Evolutionary conservation across 208 protist species (phyloP).

Genomic region (Crithidia sp.): DNA sequence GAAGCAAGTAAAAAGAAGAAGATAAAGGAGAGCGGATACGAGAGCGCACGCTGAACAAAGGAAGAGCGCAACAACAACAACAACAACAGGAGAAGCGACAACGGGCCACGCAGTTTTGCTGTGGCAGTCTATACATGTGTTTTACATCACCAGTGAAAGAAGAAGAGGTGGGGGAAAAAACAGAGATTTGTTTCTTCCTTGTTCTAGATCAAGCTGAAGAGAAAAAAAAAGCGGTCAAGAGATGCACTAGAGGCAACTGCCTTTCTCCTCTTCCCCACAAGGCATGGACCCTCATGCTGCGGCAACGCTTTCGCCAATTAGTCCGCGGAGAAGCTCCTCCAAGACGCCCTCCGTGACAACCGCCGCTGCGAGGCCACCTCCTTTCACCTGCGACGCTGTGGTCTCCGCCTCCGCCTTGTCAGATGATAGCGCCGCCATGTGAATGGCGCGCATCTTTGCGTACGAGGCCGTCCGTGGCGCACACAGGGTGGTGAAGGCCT

Average conservation of each 20-base stretch:
- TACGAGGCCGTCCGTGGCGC: conserved; percentile 42
- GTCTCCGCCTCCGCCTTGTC: too few species aligned
- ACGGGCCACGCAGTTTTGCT: too few species aligned
- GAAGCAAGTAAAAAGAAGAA: conserved; percentile 22
- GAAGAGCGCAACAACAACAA: too few species aligned
- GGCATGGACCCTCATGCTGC: conserved; percentile 2
- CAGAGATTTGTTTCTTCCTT: too few species aligned
- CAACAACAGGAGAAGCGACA: conserved; percentile 6
- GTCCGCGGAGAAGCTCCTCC: conserved; percentile 61
- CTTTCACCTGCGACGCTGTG: background rate
- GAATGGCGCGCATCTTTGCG: conserved; percentile 23
- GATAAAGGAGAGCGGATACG: background rate
- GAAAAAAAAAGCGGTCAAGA: background rate
- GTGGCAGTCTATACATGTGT: conserved; percentile 4
- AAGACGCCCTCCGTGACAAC: conserved; percentile 28
- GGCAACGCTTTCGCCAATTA: conserved; percentile 27
- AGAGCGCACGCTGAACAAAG: too few species aligned
- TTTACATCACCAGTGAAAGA: conserved; percentile 6
- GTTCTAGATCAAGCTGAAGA: too few species aligned
- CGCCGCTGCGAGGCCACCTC: background rate
- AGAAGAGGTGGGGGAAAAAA: background rate
- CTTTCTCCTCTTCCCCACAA: background rate
- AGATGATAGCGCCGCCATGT: too few species aligned
- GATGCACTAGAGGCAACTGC: background rate
- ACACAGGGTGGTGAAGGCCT: conserved; percentile 51